Conservation (phyloP, 2,329 filamentous ascomycete species). For the Colletotrichum theobromicola region DNA sequence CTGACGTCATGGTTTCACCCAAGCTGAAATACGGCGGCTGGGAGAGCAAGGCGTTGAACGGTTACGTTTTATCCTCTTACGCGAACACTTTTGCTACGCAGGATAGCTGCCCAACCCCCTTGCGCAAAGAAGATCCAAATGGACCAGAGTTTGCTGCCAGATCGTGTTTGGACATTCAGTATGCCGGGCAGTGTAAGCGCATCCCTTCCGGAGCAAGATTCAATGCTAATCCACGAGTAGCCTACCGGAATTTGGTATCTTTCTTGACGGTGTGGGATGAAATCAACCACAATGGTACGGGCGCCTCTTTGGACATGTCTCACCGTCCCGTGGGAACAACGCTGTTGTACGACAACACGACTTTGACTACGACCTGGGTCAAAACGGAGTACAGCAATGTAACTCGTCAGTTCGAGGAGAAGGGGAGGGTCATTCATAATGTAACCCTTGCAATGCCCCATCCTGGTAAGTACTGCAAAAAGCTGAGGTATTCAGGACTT, state of each 20-base stretch:
- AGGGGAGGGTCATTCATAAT: conserved; percentile 72
- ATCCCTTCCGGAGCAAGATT: not conserved
- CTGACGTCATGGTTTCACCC: conserved; percentile 76
- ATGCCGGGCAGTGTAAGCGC: conserved; percentile 64
- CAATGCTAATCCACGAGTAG: conserved; percentile 26
- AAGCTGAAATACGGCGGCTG: conserved; percentile 67
- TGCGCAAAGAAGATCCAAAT: conserved; percentile 46
- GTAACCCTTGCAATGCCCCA: conserved; percentile 81
- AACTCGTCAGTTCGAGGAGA: conserved; percentile 49
- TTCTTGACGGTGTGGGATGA: conserved; percentile 64
- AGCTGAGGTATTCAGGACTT: not conserved
- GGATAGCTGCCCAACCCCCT: conserved; percentile 65
- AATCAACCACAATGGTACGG: conserved; percentile 48
- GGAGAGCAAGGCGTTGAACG: conserved; percentile 54
- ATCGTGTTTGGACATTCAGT: conserved; percentile 72
- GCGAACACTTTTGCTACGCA: conserved; percentile 65
- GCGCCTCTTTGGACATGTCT: conserved; percentile 41
- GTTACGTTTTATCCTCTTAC: conserved; percentile 65
- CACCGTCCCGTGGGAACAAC: conserved; percentile 65
- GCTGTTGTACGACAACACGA: conserved; percentile 75
- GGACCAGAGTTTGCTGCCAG: conserved; percentile 36
- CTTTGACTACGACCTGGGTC: conserved; percentile 73
- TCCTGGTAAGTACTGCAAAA: conserved; percentile 40
- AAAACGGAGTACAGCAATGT: conserved; percentile 59
- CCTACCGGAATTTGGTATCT: conserved; percentile 71